Conservation (phyloP, 2,329 filamentous ascomycete genomes). For the Falciphora oryzae region DNA sequence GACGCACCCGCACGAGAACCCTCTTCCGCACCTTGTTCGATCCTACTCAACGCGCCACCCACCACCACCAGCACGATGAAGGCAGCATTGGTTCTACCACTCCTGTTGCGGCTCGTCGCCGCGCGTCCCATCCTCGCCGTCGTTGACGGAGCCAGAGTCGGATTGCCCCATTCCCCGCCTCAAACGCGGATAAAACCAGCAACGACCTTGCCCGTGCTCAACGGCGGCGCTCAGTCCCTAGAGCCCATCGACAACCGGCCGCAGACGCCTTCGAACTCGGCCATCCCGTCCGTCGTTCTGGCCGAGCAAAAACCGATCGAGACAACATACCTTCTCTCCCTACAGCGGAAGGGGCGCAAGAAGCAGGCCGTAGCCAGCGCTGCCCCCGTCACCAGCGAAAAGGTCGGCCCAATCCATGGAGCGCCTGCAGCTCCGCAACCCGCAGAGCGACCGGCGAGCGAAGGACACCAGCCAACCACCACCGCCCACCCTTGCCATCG, state of each 20-base stretch:
- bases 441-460: neutral
- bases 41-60: too few species aligned
- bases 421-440: neutral
- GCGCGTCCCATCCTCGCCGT: neutral
- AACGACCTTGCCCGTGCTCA: neutral
- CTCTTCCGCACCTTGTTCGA: neutral
- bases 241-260: conserved; percentile 10
- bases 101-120: conserved; percentile 5
- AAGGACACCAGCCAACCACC: neutral
- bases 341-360: neutral
- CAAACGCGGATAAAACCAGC: neutral
- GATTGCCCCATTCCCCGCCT: neutral
- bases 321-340: conserved; percentile 9
- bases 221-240: neutral
- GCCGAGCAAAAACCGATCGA: neutral
- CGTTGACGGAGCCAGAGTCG: neutral
- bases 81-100: conserved; percentile 2
- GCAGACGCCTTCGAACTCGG: neutral
- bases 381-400: neutral
- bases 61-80: conserved; percentile 8
- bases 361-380: neutral
- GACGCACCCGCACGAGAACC: neutral
- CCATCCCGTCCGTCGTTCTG: conserved; percentile 6
- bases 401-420: neutral
- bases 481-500: neutral